Evolutionary conservation across 2,329 filamentous ascomycete genomes (phyloP).

Genomic region (Pyrenophora seminiperda): DNA sequence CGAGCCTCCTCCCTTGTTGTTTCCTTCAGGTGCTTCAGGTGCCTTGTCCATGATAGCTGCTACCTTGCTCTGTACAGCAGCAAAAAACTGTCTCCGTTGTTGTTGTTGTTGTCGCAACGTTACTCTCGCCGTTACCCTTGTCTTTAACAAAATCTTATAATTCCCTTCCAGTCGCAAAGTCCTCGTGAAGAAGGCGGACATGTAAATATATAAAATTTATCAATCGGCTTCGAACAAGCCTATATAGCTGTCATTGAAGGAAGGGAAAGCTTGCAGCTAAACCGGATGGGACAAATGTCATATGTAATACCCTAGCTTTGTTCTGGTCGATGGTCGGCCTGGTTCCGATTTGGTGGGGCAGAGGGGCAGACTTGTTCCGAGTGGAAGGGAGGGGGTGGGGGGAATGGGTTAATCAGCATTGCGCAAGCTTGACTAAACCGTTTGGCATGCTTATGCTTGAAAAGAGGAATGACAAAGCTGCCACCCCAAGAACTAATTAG

Average conservation of each 20-base stretch:
- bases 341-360: conserved; percentile 15
- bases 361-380: conserved; percentile 20
- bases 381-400: neutral
- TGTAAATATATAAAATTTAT: neutral
- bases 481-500: no score
- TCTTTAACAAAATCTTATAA: conserved; percentile 8
- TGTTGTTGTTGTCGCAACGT: neutral
- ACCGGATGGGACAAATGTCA: conserved; percentile 23
- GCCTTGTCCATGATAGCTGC: conserved; percentile 26
- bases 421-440: conserved; percentile 34
- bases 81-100: conserved; percentile 18
- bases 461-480: no score
- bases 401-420: conserved; percentile 38
- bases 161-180: conserved; percentile 21
- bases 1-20: conserved; percentile 2
- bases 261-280: conserved; percentile 17
- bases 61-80: conserved; percentile 11
- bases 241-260: conserved; percentile 36
- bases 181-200: conserved; percentile 14
- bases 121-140: no score
- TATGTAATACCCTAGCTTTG: no score
- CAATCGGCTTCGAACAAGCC: neutral
- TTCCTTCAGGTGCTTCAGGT: conserved; percentile 1
- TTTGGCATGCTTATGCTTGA: neutral
- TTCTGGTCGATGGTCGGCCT: neutral